Evolutionary conservation across 2,329 filamentous ascomycete species (phyloP).

Genomic region (Phymatotrichopsis omnivora): DNA sequence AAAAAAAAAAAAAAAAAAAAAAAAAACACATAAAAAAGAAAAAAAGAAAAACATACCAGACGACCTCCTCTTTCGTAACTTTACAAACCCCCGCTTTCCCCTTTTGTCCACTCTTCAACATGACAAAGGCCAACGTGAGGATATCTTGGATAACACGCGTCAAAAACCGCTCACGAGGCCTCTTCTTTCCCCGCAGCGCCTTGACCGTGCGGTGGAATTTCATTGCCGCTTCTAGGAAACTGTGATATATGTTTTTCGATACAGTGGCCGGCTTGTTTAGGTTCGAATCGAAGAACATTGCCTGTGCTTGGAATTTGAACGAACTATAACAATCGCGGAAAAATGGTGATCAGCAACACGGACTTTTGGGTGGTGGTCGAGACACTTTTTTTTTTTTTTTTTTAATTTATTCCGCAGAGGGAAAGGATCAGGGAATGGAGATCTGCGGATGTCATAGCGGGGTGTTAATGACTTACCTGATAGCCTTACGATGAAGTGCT

Average conservation of each 20-base stretch:
- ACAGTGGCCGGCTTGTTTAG: slow-evolving; percentile 64
- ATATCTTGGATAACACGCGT: slow-evolving; percentile 56
- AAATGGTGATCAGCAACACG: too few relatives aligned
- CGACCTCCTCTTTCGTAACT: slow-evolving; percentile 31
- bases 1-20: slow-evolving; percentile 14
- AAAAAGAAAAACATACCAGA: slow-evolving; percentile 29
- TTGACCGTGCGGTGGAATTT: slow-evolving; percentile 56
- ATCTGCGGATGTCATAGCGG: too few relatives aligned
- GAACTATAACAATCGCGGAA: too few relatives aligned
- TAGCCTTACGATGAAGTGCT: slow-evolving; percentile 27
- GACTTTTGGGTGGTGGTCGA: too few relatives aligned
- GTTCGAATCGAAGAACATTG: slow-evolving; percentile 70
- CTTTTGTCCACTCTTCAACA: slow-evolving; percentile 47
- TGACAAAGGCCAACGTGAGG: slow-evolving; percentile 51
- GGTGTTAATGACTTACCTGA: slow-evolving; percentile 21
- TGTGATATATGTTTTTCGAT: slow-evolving; percentile 61
- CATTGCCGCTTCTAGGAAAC: slow-evolving; percentile 66
- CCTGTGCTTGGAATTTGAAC: slow-evolving; percentile 76
- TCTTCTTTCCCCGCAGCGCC: slow-evolving; percentile 35
- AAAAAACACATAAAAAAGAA: too few relatives aligned
- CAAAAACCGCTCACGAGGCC: slow-evolving; percentile 40
- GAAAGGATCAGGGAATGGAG: too few relatives aligned
- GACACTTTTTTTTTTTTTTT: too few relatives aligned
- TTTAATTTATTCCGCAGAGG: too few relatives aligned
- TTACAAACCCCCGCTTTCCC: slow-evolving; percentile 13